Evolutionary conservation across 805 yeast species (phyloP).

Genomic region (Candida railenensis): DNA sequence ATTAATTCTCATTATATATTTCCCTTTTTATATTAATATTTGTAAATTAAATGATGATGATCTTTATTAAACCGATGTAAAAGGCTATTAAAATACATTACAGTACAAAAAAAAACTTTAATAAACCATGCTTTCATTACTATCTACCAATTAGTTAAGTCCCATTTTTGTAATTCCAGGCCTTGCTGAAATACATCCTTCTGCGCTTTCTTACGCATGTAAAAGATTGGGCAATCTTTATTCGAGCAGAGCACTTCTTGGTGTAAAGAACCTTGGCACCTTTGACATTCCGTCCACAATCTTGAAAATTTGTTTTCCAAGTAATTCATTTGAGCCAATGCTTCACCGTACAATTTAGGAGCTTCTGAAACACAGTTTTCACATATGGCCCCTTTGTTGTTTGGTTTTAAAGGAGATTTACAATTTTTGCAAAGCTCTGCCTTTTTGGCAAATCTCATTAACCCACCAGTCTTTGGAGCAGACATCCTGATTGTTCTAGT

Average conservation of each 20-base stretch:
- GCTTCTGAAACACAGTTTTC: constrained; percentile 70
- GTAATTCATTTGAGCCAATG: constrained; percentile 74
- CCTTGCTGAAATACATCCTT: constrained; percentile 63
- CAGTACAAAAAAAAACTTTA: no score
- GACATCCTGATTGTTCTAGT: constrained; percentile 73
- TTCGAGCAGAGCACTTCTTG: constrained; percentile 95
- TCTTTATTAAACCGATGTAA: no score
- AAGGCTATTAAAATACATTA: no score
- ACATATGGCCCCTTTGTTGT: constrained; percentile 73
- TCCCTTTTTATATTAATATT: background rate
- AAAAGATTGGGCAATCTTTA: constrained; percentile 95
- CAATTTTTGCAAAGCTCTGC: constrained; percentile 89
- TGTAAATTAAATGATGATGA: background rate
- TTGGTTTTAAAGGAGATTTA: constrained; percentile 67
- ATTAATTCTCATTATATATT: constrained; percentile 7
- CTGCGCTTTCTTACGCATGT: constrained; percentile 89
- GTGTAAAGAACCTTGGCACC: constrained; percentile 94
- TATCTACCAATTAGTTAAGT: constrained; percentile 51
- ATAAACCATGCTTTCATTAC: background rate
- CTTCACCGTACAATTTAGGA: constrained; percentile 77
- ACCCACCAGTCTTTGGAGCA: constrained; percentile 79
- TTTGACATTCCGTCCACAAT: constrained; percentile 97
- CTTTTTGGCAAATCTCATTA: constrained; percentile 88
- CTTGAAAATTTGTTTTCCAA: constrained; percentile 81
- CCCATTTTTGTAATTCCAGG: constrained; percentile 64